phyloP scores from a whole-genome alignment of 352 stramenopile species.

The Phytopythium litorale region DNA sequence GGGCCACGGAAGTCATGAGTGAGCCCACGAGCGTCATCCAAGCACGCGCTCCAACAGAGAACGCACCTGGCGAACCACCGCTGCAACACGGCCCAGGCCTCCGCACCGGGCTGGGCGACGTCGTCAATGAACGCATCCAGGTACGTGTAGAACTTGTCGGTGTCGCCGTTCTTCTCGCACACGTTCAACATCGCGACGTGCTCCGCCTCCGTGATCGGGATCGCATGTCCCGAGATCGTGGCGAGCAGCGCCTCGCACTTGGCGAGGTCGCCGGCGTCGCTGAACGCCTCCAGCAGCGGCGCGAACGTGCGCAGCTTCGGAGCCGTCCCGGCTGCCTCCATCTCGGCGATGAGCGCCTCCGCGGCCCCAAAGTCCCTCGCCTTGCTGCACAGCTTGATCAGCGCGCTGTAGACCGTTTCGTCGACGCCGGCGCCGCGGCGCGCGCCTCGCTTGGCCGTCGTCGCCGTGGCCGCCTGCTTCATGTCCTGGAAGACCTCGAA shows the following conservation, averaged over 20 bases:
- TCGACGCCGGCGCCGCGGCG: slow-evolving; percentile 19
- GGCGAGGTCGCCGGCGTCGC: slow-evolving; percentile 40
- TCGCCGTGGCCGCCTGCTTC: slow-evolving; percentile 23
- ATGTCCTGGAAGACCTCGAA: slow-evolving; percentile 67
- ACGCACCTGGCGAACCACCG: slow-evolving; percentile 66
- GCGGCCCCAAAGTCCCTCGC: slow-evolving; percentile 51
- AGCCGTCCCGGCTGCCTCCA: slow-evolving; percentile 40
- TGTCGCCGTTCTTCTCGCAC: slow-evolving; percentile 32
- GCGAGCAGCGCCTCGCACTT: slow-evolving; percentile 55
- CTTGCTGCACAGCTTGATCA: slow-evolving; percentile 74
- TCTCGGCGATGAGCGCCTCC: slow-evolving; percentile 39
- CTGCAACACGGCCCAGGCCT: slow-evolving; percentile 60
- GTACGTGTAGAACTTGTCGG: slow-evolving; percentile 47
- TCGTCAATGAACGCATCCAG: slow-evolving; percentile 59
- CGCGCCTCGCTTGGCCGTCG: slow-evolving; percentile 13
- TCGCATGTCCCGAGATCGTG: slow-evolving; percentile 33
- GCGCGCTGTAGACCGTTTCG: slow-evolving; percentile 68
- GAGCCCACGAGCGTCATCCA: not conserved
- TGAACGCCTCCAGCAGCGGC: slow-evolving; percentile 60
- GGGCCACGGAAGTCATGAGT: not conserved
- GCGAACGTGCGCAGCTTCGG: slow-evolving; percentile 76
- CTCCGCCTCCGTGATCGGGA: slow-evolving; percentile 64
- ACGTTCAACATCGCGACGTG: slow-evolving; percentile 55
- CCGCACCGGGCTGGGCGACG: slow-evolving; percentile 40
- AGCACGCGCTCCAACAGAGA: slow-evolving; percentile 4